Percentiles rank a stretch among this genome's conserved stretches.
Evolutionary conservation across 2,329 filamentous ascomycete species (phyloP).

Genomic region (Pestalotiopsis sp.): DNA sequence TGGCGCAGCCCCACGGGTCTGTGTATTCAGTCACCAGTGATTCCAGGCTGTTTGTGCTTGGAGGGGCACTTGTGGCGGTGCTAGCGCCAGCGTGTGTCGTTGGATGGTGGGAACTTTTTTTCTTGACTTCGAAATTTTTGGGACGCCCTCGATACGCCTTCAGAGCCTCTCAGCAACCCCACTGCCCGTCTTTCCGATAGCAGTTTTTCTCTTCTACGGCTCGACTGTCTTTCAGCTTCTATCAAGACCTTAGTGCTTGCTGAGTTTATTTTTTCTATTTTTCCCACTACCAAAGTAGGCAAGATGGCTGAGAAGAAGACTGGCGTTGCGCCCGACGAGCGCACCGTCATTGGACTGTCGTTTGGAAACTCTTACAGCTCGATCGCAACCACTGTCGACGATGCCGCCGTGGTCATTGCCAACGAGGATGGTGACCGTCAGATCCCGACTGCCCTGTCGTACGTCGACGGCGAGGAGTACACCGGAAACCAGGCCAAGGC

Average conservation of each 20-base stretch:
- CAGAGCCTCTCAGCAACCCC: not conserved
- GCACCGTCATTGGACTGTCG: conserved; percentile 86
- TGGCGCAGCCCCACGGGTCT: not conserved
- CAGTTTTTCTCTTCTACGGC: not conserved
- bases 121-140: conserved; percentile 14
- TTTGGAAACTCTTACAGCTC: conserved; percentile 99
- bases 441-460: conserved; percentile 92
- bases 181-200: not conserved
- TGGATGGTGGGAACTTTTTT: conserved; percentile 14
- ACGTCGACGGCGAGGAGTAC: conserved; percentile 95
- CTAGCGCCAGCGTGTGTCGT: not conserved
- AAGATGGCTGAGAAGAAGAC: conserved; percentile 51
- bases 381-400: conserved; percentile 90
- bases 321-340: conserved; percentile 57
- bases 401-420: conserved; percentile 96
- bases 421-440: conserved; percentile 99
- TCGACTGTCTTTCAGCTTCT: conserved; percentile 3
- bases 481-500: conserved; percentile 93
- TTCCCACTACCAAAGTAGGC: not conserved
- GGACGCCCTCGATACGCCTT: not conserved
- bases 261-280: conserved; percentile 23
- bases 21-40: not conserved
- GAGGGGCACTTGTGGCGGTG: conserved; percentile 11
- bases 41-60: not conserved
- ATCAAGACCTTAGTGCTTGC: conserved; percentile 13